Evolutionary conservation across 306 rosid species (phyloP).

Genomic region (Fagus crenata): DNA sequence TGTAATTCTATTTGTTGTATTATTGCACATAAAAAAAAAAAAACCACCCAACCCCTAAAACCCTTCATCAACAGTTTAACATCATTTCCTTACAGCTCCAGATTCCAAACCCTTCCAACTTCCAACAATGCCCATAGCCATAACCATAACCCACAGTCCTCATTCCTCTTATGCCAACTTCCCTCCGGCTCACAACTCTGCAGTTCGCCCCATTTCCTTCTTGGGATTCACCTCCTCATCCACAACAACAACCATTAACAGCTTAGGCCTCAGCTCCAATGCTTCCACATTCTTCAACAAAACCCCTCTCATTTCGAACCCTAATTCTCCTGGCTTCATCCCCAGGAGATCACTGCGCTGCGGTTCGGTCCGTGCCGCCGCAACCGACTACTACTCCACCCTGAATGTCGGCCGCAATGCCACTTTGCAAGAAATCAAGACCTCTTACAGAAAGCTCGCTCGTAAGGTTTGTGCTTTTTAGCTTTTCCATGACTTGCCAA

Average conservation of each 20-base stretch:
- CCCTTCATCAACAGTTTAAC: background rate
- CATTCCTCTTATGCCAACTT: constrained; percentile 23
- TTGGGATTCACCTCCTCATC: background rate
- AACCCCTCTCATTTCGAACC: constrained; percentile 16
- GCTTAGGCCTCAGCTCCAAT: constrained; percentile 34
- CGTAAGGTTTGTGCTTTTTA: constrained; percentile 62
- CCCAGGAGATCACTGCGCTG: constrained; percentile 32
- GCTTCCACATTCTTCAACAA: constrained; percentile 35
- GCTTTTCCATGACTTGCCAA: background rate
- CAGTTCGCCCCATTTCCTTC: constrained; percentile 33
- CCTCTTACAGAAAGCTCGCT: constrained; percentile 75
- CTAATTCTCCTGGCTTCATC: constrained; percentile 28
- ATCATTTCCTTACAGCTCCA: background rate
- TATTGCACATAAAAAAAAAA: too few species aligned
- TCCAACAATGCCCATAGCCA: constrained; percentile 7
- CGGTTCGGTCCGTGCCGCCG: constrained; percentile 42
- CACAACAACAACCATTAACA: background rate
- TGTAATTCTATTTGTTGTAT: too few species aligned
- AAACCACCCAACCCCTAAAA: too few species aligned
- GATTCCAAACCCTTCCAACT: constrained; percentile 10
- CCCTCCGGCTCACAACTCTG: constrained; percentile 17
- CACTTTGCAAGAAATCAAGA: constrained; percentile 71
- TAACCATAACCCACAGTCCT: constrained; percentile 28
- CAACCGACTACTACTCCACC: constrained; percentile 62
- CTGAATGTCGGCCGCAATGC: constrained; percentile 64